Percentiles rank a stretch among this genome's conserved stretches.
Evolutionary conservation across 2,329 filamentous ascomycete species (phyloP).

Genomic region (Ustilaginoidea virens): DNA sequence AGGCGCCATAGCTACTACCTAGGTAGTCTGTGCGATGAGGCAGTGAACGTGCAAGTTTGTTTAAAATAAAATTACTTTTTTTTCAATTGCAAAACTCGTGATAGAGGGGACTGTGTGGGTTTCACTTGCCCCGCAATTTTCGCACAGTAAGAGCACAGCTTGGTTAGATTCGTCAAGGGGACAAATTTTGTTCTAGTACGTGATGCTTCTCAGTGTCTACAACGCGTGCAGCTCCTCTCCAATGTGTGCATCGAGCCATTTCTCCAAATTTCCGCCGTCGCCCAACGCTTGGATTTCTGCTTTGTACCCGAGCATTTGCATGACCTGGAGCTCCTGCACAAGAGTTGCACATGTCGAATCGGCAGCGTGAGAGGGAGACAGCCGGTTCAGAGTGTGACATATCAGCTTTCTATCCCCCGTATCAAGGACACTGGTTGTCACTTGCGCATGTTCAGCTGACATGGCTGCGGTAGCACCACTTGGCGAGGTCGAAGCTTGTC

Average conservation of each 20-base stretch:
- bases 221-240: no score
- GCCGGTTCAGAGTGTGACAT: conserved; percentile 29
- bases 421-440: no score
- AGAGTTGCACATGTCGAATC: conserved; percentile 11
- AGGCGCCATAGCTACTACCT: conserved; percentile 24
- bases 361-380: conserved; percentile 9
- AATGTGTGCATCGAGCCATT: conserved; percentile 34
- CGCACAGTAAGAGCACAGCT: conserved; percentile 16
- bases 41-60: conserved; percentile 7
- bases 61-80: conserved; percentile 24
- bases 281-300: conserved; percentile 64
- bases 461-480: no score
- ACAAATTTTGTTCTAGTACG: neutral
- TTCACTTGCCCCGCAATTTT: conserved; percentile 16
- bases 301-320: conserved; percentile 61
- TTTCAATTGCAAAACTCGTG: conserved; percentile 6
- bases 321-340: conserved; percentile 47
- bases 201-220: no score
- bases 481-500: no score
- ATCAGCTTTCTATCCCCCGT: neutral
- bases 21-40: no score
- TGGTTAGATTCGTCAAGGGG: no score
- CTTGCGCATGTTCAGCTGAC: no score
- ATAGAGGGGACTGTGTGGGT: conserved; percentile 24
- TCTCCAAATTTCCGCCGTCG: conserved; percentile 30